Base-by-base conservation (phyloP, 2,329 filamentous ascomycete genomes). In the Aureobasidium sp. region DNA sequence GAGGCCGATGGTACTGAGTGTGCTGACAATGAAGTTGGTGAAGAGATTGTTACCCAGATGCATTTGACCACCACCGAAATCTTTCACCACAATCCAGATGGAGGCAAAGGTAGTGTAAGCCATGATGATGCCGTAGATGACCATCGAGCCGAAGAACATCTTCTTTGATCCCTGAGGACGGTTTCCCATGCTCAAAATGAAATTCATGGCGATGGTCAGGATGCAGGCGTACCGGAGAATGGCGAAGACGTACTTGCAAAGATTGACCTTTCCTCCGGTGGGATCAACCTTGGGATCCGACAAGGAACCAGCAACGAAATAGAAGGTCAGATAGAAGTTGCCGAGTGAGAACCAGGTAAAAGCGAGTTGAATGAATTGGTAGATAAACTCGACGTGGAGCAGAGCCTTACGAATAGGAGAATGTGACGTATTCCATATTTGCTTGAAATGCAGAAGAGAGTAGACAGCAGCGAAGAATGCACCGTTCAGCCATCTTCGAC, bases 271-370 rank as follows among this genome's bases (percentile, higher is more conserved):
- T 21, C 6, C 22, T 14, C 90, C 90, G 61, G 98, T 98, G 0
- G 94, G 94, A 68, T 98, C 93, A 59, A 94, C 76, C 22, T 75
- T 74, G 0, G 80, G 74, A 63, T 97, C 89, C 0, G 86, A 80
- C 14, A 98, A 78, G 35, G 90, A 94, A 38, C 93, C 93, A 19
- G 90, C 90, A 60, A 98, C 85, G 74, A 98, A 98, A 79, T 90
- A 98, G 73, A 98, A 98, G 55, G 90, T 95, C 49, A 98, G 83
- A 70, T 97, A 98, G 77, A 97, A 98, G 75, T 98, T 98, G 69
- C 91, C 74, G 61, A 98, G 82, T 10, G 91, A 95, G 75, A 98
- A 97, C 75, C 89, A 98, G 40, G 93, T 98, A 74, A 98, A 98
- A 57, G 95, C 70, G 12, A 98, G 81, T 65, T 90, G 87, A 61